Percentiles rank a stretch among this genome's conserved stretches.
Conservation (phyloP, 148 eudicot species). For the Heliosperma pusillum region DNA sequence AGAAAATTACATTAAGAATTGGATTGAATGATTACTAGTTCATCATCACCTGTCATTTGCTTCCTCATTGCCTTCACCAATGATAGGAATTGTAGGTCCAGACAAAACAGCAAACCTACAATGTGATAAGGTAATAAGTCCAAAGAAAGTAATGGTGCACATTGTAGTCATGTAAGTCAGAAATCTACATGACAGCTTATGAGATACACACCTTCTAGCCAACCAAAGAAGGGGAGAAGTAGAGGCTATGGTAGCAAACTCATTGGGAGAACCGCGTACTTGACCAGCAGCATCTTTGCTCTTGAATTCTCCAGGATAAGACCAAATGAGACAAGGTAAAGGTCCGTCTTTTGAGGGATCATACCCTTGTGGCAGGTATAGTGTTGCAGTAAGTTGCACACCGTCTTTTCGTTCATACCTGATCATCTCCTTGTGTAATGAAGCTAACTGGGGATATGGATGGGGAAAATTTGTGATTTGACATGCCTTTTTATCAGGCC, state of each 20-base stretch:
- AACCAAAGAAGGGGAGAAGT: conserved; percentile 96
- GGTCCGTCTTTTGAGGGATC: conserved; percentile 81
- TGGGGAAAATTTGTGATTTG: conserved; percentile 89
- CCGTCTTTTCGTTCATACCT: conserved; percentile 90
- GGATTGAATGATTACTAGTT: background rate
- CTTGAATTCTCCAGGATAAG: conserved; percentile 96
- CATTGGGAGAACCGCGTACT: conserved; percentile 97
- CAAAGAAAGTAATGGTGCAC: conserved; percentile 16
- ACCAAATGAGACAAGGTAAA: conserved; percentile 92
- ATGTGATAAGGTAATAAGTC: conserved; percentile 21
- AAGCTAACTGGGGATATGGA: conserved; percentile 89
- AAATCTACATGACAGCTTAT: background rate
- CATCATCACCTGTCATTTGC: conserved; percentile 77
- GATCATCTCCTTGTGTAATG: conserved; percentile 90
- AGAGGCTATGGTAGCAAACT: conserved; percentile 90
- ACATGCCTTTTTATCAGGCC: conserved; percentile 64
- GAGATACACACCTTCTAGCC: conserved; percentile 56
- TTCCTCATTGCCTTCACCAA: conserved; percentile 92
- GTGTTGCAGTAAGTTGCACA: conserved; percentile 92
- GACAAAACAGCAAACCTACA: conserved; percentile 82
- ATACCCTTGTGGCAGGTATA: conserved; percentile 92
- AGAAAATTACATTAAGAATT: background rate
- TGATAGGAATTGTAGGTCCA: conserved; percentile 95
- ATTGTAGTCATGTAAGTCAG: conserved; percentile 1
- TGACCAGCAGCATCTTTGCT: conserved; percentile 96